Conservation (phyloP, 345 rosid genomes). For the Cochlearia excelsa region DNA sequence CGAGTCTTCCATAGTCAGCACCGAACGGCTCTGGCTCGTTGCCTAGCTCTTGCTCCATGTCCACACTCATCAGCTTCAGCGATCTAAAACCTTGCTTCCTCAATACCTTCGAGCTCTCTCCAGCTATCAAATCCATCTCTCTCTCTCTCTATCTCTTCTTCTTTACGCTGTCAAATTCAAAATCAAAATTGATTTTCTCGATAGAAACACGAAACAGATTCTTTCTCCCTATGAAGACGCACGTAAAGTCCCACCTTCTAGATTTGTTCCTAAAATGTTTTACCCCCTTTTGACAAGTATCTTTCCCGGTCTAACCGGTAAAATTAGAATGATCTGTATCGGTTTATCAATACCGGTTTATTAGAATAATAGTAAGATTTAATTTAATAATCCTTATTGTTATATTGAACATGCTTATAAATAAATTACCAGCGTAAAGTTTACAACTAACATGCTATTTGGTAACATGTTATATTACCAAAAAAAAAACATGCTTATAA, state of each 20-base stretch:
- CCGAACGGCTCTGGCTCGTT: slow-evolving; percentile 59
- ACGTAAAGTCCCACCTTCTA: slow-evolving; percentile 18
- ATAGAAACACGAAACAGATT: slow-evolving; percentile 17
- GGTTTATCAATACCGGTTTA: background rate
- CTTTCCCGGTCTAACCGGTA: slow-evolving; percentile 15
- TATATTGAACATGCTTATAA: too few species aligned
- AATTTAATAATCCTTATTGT: too few species aligned
- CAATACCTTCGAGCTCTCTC: slow-evolving; percentile 53
- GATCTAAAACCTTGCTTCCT: slow-evolving; percentile 78
- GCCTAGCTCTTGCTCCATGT: slow-evolving; percentile 50
- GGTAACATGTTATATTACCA: too few species aligned
- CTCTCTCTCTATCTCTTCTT: slow-evolving; percentile 29
- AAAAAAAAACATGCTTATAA: too few species aligned
- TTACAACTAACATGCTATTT: too few species aligned
- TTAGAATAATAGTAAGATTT: too few species aligned
- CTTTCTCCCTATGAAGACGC: slow-evolving; percentile 21
- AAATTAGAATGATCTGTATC: background rate
- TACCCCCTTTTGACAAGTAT: background rate
- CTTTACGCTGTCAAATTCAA: slow-evolving; percentile 18
- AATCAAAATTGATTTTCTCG: slow-evolving; percentile 12
- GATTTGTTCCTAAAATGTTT: slow-evolving; percentile 21
- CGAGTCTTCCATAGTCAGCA: slow-evolving; percentile 73
- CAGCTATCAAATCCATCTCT: slow-evolving; percentile 64
- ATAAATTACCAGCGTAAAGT: too few species aligned
- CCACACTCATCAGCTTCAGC: slow-evolving; percentile 65